Evolutionary conservation across 202 grass and related monocot genomes (phyloP), one percentile per base, ranked within the genome.

Genomic region (Carex arenaria): DNA sequence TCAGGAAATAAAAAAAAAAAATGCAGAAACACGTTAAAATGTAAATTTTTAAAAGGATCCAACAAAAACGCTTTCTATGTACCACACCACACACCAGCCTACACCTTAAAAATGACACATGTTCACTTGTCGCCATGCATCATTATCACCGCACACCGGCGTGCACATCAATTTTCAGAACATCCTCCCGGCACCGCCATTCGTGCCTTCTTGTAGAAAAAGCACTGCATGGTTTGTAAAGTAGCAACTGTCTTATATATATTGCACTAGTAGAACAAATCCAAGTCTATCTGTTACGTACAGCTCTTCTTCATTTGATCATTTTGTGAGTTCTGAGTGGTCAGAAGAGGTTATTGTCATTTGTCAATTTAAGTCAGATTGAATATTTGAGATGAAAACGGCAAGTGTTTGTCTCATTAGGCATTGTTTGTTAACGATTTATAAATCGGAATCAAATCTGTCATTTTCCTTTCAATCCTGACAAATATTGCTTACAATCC

Each of bases 311-410:
- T 72, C 40, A 52, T 51, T 72, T 72, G 22, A 47, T 15, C 2
- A 4, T 26, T 52, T 1, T 30, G 45, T 30, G 20, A 7, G 20
- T 69, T 72, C 9, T 72, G 38, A 49, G 22, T 54, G 71, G 71
- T 75, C 71, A 75, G 71, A 75, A 52, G 9, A 72, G 38, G n/a
- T 72, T 47, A 47, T 23, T 72, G 40, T 72, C 68, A 38, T 40
- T 42, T 49, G 68, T 47, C 68, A 72, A 72, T 72, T 47, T 26
- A 18, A 18, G 18, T 19, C 18, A 8, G 15, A 22, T 70, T 45
- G 36, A 47, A 20, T 45, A 43, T 34, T 68, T n/a, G 32, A 68
- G 4, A 30, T 31, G 23, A 28, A 11, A 22, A 8, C 20, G 17
- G 2, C 4, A 8, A 26, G 22, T 28, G 22, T 28, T 28, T 4